Evolutionary conservation across 192 early-diverging fungal species (phyloP).

Genomic region (Coemansia sp.): DNA sequence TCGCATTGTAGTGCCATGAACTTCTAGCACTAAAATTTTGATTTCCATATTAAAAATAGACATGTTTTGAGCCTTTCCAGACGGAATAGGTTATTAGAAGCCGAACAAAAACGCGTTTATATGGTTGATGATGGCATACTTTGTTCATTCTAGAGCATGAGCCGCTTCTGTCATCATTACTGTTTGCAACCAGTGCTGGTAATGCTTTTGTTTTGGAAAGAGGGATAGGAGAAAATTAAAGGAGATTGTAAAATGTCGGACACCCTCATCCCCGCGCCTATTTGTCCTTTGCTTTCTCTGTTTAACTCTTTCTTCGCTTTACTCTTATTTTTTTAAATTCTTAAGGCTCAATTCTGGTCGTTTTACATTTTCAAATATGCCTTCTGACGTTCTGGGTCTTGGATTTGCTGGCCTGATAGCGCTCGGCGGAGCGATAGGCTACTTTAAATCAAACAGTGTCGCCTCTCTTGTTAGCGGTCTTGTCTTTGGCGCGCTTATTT

Average conservation of each 20-base stretch:
- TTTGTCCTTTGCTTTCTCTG: background rate
- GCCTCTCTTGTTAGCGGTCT: slow-evolving; percentile 46
- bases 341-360: background rate
- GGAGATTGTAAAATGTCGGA: background rate
- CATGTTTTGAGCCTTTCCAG: no score
- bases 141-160: no score
- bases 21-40: no score
- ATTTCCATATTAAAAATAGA: no score
- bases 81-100: no score
- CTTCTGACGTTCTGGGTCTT: slow-evolving; percentile 29
- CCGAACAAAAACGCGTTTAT: no score
- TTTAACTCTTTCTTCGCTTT: background rate
- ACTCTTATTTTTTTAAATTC: background rate
- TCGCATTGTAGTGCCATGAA: background rate
- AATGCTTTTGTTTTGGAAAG: no score
- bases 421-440: slow-evolving; percentile 39
- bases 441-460: slow-evolving; percentile 39
- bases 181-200: no score
- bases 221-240: background rate
- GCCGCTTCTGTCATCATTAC: no score
- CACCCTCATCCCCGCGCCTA: background rate
- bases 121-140: no score
- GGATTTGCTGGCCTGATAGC: slow-evolving; percentile 35
- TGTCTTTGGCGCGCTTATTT: slow-evolving; percentile 40
- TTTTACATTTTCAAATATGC: slow-evolving; percentile 16